phyloP scores from a whole-genome alignment of 441 rosid genomes.

The Pelargonium myrrhifolium region DNA sequence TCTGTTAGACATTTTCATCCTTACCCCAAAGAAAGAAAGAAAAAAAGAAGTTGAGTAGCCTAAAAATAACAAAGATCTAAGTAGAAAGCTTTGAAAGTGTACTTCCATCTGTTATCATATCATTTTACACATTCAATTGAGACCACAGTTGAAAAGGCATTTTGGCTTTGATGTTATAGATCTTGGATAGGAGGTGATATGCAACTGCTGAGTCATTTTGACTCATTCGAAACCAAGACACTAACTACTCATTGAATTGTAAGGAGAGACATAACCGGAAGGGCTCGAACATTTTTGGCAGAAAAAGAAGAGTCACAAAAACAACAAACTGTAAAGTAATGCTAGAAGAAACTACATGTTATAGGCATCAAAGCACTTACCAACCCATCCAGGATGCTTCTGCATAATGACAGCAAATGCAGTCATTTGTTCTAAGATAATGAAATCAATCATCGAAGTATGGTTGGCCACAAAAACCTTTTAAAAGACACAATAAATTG shows the following conservation, averaged over 20 bases:
- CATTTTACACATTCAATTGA: background rate
- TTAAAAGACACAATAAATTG: conserved; percentile 19
- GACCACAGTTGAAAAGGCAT: background rate
- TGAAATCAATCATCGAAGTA: conserved; percentile 97
- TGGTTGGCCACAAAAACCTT: conserved; percentile 98
- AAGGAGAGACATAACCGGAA: too few species aligned
- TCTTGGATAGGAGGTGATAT: too few species aligned
- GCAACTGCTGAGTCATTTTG: too few species aligned
- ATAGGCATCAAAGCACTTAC: conserved; percentile 35
- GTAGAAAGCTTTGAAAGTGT: background rate
- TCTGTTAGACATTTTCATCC: background rate
- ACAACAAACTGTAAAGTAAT: background rate
- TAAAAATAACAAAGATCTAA: background rate
- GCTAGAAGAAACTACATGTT: background rate
- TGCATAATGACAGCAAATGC: conserved; percentile 98
- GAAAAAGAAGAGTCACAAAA: background rate
- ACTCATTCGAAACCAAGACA: too few species aligned
- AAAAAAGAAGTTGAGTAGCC: background rate
- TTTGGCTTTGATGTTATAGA: background rate
- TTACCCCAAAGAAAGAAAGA: background rate
- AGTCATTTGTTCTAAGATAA: conserved; percentile 88
- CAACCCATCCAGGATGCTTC: conserved; percentile 99
- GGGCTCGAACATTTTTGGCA: background rate
- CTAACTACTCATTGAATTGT: too few species aligned
- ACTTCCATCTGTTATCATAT: background rate